Base-by-base conservation (phyloP, 345 rosid species). In the Firmiana major region DNA sequence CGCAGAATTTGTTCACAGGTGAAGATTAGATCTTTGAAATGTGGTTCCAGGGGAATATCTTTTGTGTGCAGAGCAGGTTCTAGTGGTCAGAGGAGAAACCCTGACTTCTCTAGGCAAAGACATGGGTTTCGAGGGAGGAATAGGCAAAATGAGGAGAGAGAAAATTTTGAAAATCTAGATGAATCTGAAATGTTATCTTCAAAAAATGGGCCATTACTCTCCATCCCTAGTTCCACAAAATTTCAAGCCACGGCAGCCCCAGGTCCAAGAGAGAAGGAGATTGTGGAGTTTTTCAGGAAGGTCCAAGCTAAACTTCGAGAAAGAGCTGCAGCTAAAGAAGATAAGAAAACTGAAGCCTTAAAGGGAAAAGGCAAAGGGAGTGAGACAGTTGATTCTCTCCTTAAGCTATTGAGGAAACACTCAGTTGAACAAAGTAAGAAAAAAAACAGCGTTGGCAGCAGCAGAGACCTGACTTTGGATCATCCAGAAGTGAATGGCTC, bases 231-330 rank as follows among this genome's bases (percentile, higher is more conserved):
- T 73, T 79, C 90, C 73, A 81, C 96, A 60, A 93, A 88, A 74
- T 90, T 83, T 74, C 98, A 91, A 77, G 91, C 94, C 75, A 91
- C 91, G 58, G 89, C 97, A n/a, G 74, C 89, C 77, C 97, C 98
- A 9, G 93, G 94, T 51, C 89, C 85, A 22, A 87, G 83, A 80
- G 97, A 96, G 86, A 89, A 90, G 87, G 98, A 96, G 84, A 91
- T 96, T 75, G 94, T 91, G 53, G 89, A 96, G 79, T 88, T 93
- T 73, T 96, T 96, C 84, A 87, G 86, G 83, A 90, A 96, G 85
- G 97, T 93, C 70, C 99, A 93, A 76, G 83, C 90, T 80, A 93
- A 90, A 81, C 97, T 96, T 76, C 88, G 94, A 68, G 92, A 91
- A 81, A 88, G 93, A 89, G 93, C 97, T 62, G 92, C 85, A 0